Evolutionary conservation across 2,329 filamentous ascomycete species (phyloP).

Genomic region (Aureobasidium sp.): DNA sequence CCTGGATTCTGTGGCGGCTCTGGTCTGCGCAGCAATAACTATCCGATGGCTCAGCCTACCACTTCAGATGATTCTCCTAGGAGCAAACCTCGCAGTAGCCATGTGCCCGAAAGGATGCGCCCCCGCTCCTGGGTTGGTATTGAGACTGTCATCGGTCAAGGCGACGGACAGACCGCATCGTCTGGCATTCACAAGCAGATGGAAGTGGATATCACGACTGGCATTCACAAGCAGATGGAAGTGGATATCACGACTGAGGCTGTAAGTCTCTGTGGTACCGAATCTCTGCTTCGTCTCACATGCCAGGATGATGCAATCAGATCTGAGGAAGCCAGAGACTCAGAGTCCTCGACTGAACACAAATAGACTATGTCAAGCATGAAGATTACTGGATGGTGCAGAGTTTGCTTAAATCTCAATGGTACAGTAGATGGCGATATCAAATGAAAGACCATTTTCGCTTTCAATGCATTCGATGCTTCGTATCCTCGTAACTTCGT

Average conservation of each 20-base stretch:
- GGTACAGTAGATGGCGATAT: not conserved
- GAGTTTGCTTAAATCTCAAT: not conserved
- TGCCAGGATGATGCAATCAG: not conserved
- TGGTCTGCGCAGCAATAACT: slow-evolving; percentile 1
- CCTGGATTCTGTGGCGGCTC: slow-evolving; percentile 5
- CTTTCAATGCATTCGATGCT: not conserved
- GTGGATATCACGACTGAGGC: slow-evolving; percentile 14
- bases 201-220: slow-evolving; percentile 11
- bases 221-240: slow-evolving; percentile 16
- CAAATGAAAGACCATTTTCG: not conserved
- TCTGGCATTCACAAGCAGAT: slow-evolving; percentile 16
- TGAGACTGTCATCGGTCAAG: slow-evolving; percentile 4
- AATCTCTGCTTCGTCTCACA: slow-evolving; percentile 7
- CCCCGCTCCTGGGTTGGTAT: slow-evolving; percentile 11
- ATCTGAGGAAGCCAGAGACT: not conserved
- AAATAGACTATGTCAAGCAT: not conserved
- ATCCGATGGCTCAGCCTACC: not conserved
- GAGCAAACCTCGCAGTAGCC: not conserved
- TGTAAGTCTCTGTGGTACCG: slow-evolving; percentile 10
- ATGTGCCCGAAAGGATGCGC: slow-evolving; percentile 1
- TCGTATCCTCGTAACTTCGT: not conserved
- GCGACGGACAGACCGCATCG: not conserved
- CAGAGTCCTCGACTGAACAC: not conserved
- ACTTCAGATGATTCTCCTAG: not conserved
- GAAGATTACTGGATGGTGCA: not conserved